phyloP scores from a whole-genome alignment of 352 stramenopile genomes.

The Discostella stelligera region DNA sequence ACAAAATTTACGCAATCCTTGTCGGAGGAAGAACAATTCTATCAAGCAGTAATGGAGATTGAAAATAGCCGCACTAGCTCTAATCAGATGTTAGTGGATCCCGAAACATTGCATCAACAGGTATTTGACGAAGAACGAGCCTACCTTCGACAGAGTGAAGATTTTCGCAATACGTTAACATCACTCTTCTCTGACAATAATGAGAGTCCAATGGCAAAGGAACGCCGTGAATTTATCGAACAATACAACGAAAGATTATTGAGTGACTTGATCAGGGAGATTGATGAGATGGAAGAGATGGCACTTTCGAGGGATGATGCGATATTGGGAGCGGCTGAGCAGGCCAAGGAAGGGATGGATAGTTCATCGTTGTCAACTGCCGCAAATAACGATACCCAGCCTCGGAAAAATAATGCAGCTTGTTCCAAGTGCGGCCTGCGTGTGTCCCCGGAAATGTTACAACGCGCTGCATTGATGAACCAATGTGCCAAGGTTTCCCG shows the following conservation, averaged over 20 bases:
- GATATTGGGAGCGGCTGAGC: slow-evolving; percentile 7
- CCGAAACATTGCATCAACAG: slow-evolving; percentile 33
- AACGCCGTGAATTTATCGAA: slow-evolving; percentile 24
- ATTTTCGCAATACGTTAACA: slow-evolving; percentile 40
- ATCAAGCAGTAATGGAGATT: slow-evolving; percentile 22
- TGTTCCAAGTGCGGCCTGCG: slow-evolving; percentile 31
- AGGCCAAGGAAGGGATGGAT: background rate
- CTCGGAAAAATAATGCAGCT: background rate
- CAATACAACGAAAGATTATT: slow-evolving; percentile 36
- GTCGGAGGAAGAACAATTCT: slow-evolving; percentile 31
- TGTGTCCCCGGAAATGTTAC: slow-evolving; percentile 37
- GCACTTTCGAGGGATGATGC: slow-evolving; percentile 46
- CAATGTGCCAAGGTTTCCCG: background rate
- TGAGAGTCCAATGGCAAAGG: slow-evolving; percentile 35
- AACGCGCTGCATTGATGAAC: slow-evolving; percentile 18
- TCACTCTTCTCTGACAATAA: slow-evolving; percentile 7
- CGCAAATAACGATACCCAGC: background rate
- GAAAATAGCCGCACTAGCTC: background rate
- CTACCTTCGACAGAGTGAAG: slow-evolving; percentile 41
- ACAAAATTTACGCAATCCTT: background rate
- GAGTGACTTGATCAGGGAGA: slow-evolving; percentile 33
- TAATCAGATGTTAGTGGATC: slow-evolving; percentile 6
- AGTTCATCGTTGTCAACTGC: background rate
- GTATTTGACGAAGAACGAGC: slow-evolving; percentile 44
- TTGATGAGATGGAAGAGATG: slow-evolving; percentile 38